These are phyloP conservation scores for Acanthamoeba lenticulata DNA, from an alignment of 208 protist species.

Conservation along the genomic window DNA sequence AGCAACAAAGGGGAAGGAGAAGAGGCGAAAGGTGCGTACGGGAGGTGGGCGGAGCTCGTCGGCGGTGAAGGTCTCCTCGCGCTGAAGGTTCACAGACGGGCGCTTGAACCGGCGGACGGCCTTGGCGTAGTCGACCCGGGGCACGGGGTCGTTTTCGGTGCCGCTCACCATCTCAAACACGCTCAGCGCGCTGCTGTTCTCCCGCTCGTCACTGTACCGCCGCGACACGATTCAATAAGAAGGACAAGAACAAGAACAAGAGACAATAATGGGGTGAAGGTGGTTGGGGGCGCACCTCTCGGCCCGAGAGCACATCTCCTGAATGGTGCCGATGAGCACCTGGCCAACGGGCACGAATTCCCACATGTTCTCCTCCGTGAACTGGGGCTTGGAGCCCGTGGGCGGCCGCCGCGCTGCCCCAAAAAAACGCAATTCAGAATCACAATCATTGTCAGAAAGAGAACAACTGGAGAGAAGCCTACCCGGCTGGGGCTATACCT, in stretches of 20 bases:
- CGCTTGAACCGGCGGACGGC: slow-evolving; percentile 35
- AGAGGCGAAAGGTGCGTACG: not conserved
- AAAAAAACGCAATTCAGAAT: not conserved
- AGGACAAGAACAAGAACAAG: not conserved
- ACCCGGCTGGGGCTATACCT: not conserved
- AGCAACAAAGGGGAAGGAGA: not conserved
- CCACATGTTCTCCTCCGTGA: not conserved
- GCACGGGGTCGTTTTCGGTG: not conserved
- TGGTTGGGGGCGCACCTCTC: not conserved
- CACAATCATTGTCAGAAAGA: not conserved
- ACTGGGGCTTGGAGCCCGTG: not conserved
- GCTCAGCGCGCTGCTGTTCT: slow-evolving; percentile 26
- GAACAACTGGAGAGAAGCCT: not conserved
- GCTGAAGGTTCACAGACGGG: slow-evolving; percentile 51
- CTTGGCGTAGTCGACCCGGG: slow-evolving; percentile 7
- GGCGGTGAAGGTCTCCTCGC: not conserved
- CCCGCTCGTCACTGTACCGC: not conserved
- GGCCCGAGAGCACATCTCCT: not conserved
- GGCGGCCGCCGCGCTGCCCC: not conserved
- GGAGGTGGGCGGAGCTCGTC: slow-evolving; percentile 47
- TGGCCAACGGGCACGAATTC: not conserved
- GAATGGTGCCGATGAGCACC: not conserved
- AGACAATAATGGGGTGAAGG: not conserved
- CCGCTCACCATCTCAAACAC: slow-evolving; percentile 61
- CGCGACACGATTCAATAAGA: not conserved